A percentile compares a stretch with the other conserved stretches of the same genome.
phyloP scores from a whole-genome alignment of 345 rosid species.

The Pistacia integerrima region DNA sequence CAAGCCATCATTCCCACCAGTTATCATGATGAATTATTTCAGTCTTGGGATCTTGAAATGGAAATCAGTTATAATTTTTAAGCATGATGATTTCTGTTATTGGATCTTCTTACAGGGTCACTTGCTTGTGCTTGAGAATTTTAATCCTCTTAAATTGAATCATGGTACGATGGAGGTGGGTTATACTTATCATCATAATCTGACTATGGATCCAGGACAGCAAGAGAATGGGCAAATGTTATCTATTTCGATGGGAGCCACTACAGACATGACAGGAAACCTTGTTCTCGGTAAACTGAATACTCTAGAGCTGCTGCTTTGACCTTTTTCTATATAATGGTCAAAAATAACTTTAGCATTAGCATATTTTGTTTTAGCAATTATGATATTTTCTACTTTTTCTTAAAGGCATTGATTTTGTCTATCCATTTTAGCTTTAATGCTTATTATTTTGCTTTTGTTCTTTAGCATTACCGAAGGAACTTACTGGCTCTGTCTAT shows the following conservation, averaged over 20 bases:
- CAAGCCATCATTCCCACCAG: not conserved
- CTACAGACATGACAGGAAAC: slow-evolving; percentile 69
- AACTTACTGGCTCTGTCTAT: not conserved
- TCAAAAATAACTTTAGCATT: not conserved
- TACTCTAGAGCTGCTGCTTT: not conserved
- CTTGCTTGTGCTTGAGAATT: slow-evolving; percentile 81
- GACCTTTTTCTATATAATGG: not conserved
- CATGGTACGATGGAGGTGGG: slow-evolving; percentile 91
- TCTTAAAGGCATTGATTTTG: not conserved
- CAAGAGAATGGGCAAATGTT: slow-evolving; percentile 43
- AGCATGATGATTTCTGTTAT: not conserved
- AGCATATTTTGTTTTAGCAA: not conserved
- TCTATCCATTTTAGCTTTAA: not conserved
- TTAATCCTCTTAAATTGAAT: slow-evolving; percentile 54
- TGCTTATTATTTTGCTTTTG: not conserved
- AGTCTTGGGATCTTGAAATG: not conserved
- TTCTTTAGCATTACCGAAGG: not conserved
- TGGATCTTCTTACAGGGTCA: slow-evolving; percentile 62
- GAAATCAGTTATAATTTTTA: not conserved
- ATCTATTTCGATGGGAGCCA: slow-evolving; percentile 87
- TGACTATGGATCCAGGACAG: slow-evolving; percentile 19
- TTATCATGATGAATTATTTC: not conserved
- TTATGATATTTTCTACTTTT: not conserved
- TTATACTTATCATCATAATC: slow-evolving; percentile 54
- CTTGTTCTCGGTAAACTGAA: slow-evolving; percentile 73